These are phyloP conservation scores for Agroathelia rolfsii DNA, from an alignment of 1,284 basidiomycete species.

Conservation along the genomic window DNA sequence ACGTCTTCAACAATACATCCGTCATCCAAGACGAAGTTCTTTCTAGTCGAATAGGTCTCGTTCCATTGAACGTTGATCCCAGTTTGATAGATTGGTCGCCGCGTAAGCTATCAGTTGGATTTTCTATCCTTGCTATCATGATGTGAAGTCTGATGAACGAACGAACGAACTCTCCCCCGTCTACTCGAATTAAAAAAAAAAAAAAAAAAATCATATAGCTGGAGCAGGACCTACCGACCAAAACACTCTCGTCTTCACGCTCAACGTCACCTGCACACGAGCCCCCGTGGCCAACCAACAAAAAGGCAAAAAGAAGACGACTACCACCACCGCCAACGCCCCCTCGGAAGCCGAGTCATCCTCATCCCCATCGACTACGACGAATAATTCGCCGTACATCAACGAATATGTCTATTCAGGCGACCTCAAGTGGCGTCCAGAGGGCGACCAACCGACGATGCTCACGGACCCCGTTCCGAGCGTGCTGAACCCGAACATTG, in stretches of 20 bases:
- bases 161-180: too few species aligned
- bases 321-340: too few species aligned
- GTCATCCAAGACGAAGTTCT: constrained; percentile 95
- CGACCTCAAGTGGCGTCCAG: constrained; percentile 75
- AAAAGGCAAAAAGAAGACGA: too few species aligned
- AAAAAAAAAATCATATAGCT: too few species aligned
- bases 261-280: constrained; percentile 67
- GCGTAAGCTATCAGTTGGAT: too few species aligned
- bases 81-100: constrained; percentile 44
- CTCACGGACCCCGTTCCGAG: constrained; percentile 46
- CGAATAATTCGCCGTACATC: too few species aligned
- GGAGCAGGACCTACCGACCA: constrained; percentile 87
- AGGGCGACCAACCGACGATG: constrained; percentile 71
- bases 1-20: constrained; percentile 92
- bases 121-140: too few species aligned
- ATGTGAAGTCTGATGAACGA: too few species aligned
- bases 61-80: constrained; percentile 87
- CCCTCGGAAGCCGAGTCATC: constrained; percentile 50
- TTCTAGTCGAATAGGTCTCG: constrained; percentile 81
- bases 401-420: constrained; percentile 73
- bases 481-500: constrained; percentile 77
- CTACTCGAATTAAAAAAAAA: too few species aligned
- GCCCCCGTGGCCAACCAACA: too few species aligned
- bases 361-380: too few species aligned
- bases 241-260: constrained; percentile 87